Evolutionary conservation across 2,329 filamentous ascomycete species (phyloP).

Genomic region (Colletotrichum tofieldiae): DNA sequence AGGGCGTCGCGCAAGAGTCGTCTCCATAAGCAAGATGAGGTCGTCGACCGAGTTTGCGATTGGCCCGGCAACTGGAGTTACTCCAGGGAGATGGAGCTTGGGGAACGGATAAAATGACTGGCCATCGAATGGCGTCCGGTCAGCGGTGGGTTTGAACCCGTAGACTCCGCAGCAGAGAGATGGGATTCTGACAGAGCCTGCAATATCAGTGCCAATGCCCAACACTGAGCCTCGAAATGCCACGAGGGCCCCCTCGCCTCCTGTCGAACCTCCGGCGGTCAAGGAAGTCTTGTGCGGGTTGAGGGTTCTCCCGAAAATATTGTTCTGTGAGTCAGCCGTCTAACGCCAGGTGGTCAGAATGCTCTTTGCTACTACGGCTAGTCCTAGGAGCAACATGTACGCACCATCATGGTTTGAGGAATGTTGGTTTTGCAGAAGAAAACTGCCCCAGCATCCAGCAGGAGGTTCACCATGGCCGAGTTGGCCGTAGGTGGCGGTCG

Average conservation of each 20-base stretch:
- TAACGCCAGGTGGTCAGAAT: neutral
- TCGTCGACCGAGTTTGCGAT: constrained; percentile 59
- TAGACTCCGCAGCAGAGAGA: constrained; percentile 62
- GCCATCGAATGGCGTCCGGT: constrained; percentile 47
- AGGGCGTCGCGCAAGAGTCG: constrained; percentile 56
- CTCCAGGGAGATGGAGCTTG: constrained; percentile 44
- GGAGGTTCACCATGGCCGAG: constrained; percentile 70
- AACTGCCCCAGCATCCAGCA: constrained; percentile 74
- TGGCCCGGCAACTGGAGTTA: constrained; percentile 59
- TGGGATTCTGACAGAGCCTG: constrained; percentile 60
- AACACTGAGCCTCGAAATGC: constrained; percentile 59
- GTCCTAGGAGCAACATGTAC: neutral
- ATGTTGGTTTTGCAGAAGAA: constrained; percentile 81
- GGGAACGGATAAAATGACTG: constrained; percentile 34
- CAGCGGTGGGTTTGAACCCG: constrained; percentile 58
- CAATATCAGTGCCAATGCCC: constrained; percentile 61
- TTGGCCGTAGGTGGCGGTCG: constrained; percentile 67
- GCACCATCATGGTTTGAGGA: constrained; percentile 68
- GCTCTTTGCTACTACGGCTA: too few relatives aligned
- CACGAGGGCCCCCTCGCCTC: constrained; percentile 66
- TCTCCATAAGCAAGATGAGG: constrained; percentile 57
- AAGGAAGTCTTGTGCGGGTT: constrained; percentile 75
- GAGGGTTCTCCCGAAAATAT: constrained; percentile 63
- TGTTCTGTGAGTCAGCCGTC: constrained; percentile 75
- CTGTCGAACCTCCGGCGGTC: constrained; percentile 76